Evolutionary conservation across 345 rosid genomes (phyloP), one percentile per base, ranked within the genome.

Genomic region (Camelina sativa): DNA sequence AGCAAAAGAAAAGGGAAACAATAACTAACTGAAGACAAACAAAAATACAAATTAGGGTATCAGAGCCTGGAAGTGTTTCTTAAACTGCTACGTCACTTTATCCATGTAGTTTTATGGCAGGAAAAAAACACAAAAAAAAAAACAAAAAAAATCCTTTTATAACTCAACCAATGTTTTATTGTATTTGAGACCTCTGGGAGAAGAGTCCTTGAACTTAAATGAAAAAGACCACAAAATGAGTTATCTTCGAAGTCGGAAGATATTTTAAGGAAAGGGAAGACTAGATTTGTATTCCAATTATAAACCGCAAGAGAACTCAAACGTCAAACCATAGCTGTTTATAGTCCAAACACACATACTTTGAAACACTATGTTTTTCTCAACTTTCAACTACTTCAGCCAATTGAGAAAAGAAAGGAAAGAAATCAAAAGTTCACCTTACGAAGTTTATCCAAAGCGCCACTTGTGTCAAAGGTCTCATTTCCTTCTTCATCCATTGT

Each of bases 401-500:
- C 63, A 67, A 67, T 55, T 55, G 58, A 71, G 19, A 55, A 73
- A 50, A 41, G 59, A 50, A 65, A 71, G 67, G 73, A 68, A 76
- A 67, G 72, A 67, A 61, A 62, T 23, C 70, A 38, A 71, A 66
- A 59, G 59, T 85, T 82, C 48, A 95, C 99, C 97, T 95, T 95
- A 76, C 91, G 91, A 80, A 95, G 76, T 80, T 81, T 89, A 84
- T 95, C 98, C 82, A 90, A 74, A 74, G 99, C 99, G 66, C 99
- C 98, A 84, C 99, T 95, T 32, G 96, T 77, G 84, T 95, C 99
- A 80, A 95, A 95, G 48, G 97, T 95, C 86, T 95, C 99, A 75
- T 92, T 92, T 73, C 90, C 99, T 73, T 86, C 90, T 70, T 92
- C 99, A 83, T 95, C 99, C 87, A 85, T 88, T 50, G 99, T 95